These are phyloP conservation scores for Ascodesmis nigricans DNA, from an alignment of 495 filamentous ascomycete genomes.

Conservation along the genomic window DNA sequence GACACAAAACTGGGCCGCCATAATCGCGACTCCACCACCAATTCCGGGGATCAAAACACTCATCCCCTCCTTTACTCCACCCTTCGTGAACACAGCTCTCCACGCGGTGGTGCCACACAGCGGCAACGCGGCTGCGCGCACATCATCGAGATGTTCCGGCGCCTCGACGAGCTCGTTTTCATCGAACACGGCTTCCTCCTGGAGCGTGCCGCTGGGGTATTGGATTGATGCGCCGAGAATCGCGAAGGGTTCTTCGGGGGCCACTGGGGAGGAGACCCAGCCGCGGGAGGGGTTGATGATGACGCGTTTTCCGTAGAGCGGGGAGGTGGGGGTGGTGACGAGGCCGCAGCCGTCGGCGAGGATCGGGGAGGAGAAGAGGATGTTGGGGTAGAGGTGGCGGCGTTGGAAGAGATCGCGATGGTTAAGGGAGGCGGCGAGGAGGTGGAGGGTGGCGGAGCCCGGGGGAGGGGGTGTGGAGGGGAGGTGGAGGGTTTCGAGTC, in stretches of 20 bases:
- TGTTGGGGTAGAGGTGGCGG: slow-evolving; percentile 69
- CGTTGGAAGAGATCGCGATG: slow-evolving; percentile 85
- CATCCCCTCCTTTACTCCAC: slow-evolving; percentile 33
- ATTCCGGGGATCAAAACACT: slow-evolving; percentile 59
- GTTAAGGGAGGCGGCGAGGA: slow-evolving; percentile 64
- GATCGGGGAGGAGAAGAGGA: slow-evolving; percentile 49
- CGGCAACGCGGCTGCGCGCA: slow-evolving; percentile 61
- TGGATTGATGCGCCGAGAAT: slow-evolving; percentile 50
- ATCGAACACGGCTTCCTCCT: slow-evolving; percentile 46
- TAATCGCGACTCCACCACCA: slow-evolving; percentile 57
- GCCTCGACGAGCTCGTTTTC: slow-evolving; percentile 51
- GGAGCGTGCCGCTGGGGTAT: slow-evolving; percentile 37
- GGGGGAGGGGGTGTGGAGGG: slow-evolving; percentile 36
- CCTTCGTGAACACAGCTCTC: slow-evolving; percentile 59
- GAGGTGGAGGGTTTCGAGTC: slow-evolving; percentile 37
- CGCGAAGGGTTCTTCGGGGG: slow-evolving; percentile 42
- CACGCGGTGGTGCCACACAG: slow-evolving; percentile 71
- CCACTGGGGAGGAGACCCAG: slow-evolving; percentile 46
- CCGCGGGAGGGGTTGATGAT: slow-evolving; percentile 51
- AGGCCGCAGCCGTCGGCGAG: slow-evolving; percentile 57
- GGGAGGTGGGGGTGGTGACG: slow-evolving; percentile 40
- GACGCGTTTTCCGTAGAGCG: slow-evolving; percentile 38
- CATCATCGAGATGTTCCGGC: slow-evolving; percentile 44
- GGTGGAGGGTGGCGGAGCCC: slow-evolving; percentile 41
- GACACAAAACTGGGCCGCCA: slow-evolving; percentile 46